Evolutionary conservation across 805 yeast genomes (phyloP).

Genomic region (Yueomyces sinensis): DNA sequence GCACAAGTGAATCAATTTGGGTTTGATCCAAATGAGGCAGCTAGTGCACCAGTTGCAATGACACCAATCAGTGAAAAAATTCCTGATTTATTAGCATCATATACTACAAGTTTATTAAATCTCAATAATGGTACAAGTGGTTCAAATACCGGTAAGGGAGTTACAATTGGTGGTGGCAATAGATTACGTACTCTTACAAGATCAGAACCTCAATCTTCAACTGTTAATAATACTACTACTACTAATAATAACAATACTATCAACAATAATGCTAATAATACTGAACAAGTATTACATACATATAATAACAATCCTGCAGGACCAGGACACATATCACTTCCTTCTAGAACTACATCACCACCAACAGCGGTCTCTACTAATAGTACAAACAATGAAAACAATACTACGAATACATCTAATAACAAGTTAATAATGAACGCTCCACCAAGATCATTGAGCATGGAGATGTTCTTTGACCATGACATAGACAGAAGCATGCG

Average conservation of each 20-base stretch:
- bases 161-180: neutral
- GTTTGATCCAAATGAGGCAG: conserved; percentile 37
- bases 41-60: conserved; percentile 50
- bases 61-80: conserved; percentile 64
- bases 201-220: neutral
- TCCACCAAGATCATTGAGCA: conserved; percentile 15
- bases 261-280: neutral
- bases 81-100: conserved; percentile 11
- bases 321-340: neutral
- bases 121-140: neutral
- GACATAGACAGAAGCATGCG: conserved; percentile 1
- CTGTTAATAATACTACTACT: neutral
- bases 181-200: neutral
- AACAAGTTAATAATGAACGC: conserved; percentile 8
- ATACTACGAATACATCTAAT: neutral
- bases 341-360: neutral
- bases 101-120: neutral
- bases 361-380: neutral
- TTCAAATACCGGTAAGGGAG: neutral
- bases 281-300: neutral
- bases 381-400: neutral
- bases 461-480: conserved; percentile 20
- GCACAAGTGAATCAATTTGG: conserved; percentile 58
- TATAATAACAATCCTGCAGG: neutral
- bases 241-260: neutral